These are phyloP conservation scores for Petrea volubilis DNA, from an alignment of 257 asterid genomes.

Conservation along the genomic window DNA sequence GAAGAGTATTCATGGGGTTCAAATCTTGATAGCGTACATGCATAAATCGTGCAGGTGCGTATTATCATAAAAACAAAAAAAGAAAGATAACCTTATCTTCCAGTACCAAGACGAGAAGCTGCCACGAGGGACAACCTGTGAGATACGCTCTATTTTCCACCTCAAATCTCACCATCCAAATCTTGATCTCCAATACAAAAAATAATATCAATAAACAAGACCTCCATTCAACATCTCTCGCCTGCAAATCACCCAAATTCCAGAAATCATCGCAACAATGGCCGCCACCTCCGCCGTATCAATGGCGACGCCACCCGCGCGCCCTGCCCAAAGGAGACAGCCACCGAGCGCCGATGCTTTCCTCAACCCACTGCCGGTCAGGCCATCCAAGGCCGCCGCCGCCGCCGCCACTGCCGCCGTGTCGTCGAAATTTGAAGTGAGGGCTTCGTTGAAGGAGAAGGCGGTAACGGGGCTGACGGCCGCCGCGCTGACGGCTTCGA, in stretches of 20 bases:
- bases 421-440: constrained; percentile 41
- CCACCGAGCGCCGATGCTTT: constrained; percentile 31
- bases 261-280: constrained; percentile 24
- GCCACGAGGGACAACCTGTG: constrained; percentile 41
- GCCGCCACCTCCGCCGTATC: constrained; percentile 58
- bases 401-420: not conserved
- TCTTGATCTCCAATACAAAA: constrained; percentile 14
- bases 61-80: too few species aligned
- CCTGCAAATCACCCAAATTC: not conserved
- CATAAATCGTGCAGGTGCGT: too few species aligned
- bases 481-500: constrained; percentile 59
- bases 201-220: not conserved
- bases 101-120: constrained; percentile 29
- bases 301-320: constrained; percentile 46
- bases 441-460: constrained; percentile 65
- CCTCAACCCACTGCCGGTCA: constrained; percentile 51
- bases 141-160: constrained; percentile 21
- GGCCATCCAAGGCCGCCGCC: constrained; percentile 16
- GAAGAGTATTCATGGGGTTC: too few species aligned
- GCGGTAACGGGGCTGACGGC: constrained; percentile 60
- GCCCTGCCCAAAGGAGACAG: constrained; percentile 25
- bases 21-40: too few species aligned
- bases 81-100: constrained; percentile 56
- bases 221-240: constrained; percentile 1
- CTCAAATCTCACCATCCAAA: not conserved